Conservation (phyloP, 2,329 filamentous ascomycete species). For the Aspergillus carbonarius region DNA sequence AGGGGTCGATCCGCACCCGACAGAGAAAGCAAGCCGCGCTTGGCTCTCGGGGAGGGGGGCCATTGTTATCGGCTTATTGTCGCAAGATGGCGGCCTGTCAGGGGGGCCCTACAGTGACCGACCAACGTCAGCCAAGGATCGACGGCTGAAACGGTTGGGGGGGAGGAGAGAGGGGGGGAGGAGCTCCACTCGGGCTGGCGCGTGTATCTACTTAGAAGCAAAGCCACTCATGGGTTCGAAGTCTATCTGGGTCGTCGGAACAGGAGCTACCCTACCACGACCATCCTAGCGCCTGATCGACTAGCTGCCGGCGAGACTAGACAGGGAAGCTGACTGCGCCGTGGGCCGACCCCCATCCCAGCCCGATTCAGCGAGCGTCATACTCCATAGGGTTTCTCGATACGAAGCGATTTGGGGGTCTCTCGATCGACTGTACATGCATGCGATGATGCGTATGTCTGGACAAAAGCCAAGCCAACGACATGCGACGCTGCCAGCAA, state of each 20-base stretch:
- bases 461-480: too few relatives aligned
- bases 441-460: too few relatives aligned
- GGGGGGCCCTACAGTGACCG: neutral
- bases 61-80: neutral
- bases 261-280: neutral
- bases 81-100: neutral
- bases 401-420: too few relatives aligned
- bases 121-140: conserved; percentile 19
- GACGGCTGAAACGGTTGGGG: conserved; percentile 14
- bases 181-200: neutral
- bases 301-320: neutral
- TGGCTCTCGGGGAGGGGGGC: neutral
- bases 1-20: neutral
- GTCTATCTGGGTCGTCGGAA: neutral
- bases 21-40: neutral
- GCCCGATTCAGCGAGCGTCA: too few relatives aligned
- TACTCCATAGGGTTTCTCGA: too few relatives aligned
- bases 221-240: neutral
- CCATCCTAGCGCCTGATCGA: neutral
- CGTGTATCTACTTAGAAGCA: neutral
- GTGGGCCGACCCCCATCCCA: too few relatives aligned
- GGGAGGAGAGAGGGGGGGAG: neutral
- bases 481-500: too few relatives aligned
- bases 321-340: too few relatives aligned
- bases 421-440: too few relatives aligned